A percentile compares a stretch with the other conserved stretches of the same genome.
phyloP scores from a whole-genome alignment of 441 rosid species.

The Brassica balearica region DNA sequence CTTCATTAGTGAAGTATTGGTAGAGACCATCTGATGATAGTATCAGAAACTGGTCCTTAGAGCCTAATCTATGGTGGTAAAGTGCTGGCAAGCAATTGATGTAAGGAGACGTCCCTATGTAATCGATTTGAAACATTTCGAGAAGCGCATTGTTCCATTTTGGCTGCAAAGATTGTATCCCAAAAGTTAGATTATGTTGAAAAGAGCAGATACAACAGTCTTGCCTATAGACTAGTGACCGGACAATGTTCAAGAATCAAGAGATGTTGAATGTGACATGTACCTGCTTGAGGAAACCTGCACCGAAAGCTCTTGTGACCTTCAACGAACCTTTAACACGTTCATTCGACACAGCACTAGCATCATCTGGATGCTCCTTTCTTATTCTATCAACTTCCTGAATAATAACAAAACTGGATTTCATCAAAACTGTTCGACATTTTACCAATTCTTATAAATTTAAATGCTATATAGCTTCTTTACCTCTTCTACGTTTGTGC shows the following conservation, averaged over 20 bases:
- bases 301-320: constrained; percentile 97
- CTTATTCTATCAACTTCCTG: constrained; percentile 89
- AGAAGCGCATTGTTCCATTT: constrained; percentile 90
- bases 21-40: constrained; percentile 91
- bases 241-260: background rate
- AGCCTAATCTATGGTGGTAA: constrained; percentile 80
- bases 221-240: background rate
- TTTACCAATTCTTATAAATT: background rate
- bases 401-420: constrained; percentile 29
- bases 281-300: constrained; percentile 96
- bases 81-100: constrained; percentile 76
- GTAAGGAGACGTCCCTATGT: constrained; percentile 82
- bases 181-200: constrained; percentile 14
- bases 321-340: constrained; percentile 94
- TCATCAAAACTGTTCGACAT: background rate
- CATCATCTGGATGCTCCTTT: constrained; percentile 81
- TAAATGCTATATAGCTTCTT: background rate
- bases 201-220: background rate
- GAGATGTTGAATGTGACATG: background rate
- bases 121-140: constrained; percentile 91
- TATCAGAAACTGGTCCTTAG: constrained; percentile 79
- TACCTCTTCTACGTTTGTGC: constrained; percentile 81
- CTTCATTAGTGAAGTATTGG: constrained; percentile 91
- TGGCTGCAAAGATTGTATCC: constrained; percentile 62
- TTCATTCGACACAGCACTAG: constrained; percentile 68